Percentiles rank a stretch among this genome's conserved stretches.
Conservation (phyloP, 2,329 filamentous ascomycete species). For the Aureobasidium subglaciale region DNA sequence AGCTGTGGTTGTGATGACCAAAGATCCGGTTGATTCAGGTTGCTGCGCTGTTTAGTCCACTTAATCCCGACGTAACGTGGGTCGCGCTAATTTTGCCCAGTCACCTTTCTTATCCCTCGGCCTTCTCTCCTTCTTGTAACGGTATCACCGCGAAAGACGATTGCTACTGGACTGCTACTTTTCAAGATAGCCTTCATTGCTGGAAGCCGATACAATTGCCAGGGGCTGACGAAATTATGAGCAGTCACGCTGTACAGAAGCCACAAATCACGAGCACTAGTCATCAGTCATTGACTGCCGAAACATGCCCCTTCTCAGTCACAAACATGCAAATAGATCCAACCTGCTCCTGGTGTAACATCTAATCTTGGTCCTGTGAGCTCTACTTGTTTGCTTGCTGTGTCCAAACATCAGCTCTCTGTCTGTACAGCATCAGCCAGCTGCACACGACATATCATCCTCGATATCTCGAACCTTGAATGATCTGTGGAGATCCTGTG, state of each 20-base stretch:
- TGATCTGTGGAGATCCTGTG: conserved; percentile 7
- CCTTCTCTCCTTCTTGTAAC: conserved; percentile 9
- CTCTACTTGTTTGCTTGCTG: conserved; percentile 4
- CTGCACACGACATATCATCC: conserved; percentile 1
- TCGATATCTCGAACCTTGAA: neutral
- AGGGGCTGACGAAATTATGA: conserved; percentile 4
- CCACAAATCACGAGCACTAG: conserved; percentile 7
- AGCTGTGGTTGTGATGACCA: conserved; percentile 4
- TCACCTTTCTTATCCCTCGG: conserved; percentile 7
- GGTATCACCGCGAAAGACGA: neutral
- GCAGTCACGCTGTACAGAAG: conserved; percentile 7
- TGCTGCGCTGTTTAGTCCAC: conserved; percentile 7
- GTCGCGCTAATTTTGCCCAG: conserved; percentile 5
- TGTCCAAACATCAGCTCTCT: neutral
- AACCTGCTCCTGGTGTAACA: neutral
- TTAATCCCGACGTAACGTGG: conserved; percentile 3
- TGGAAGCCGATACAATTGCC: neutral
- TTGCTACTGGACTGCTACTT: neutral
- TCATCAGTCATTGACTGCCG: neutral
- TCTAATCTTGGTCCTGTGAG: conserved; percentile 4
- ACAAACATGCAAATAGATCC: neutral
- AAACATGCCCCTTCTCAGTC: neutral
- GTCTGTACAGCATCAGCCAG: neutral
- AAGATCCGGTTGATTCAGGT: neutral
- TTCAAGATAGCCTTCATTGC: neutral